Percentiles rank a stretch among this genome's conserved stretches.
Conservation (phyloP, 2,329 filamentous ascomycete species). For the Verticillium nubilum region DNA sequence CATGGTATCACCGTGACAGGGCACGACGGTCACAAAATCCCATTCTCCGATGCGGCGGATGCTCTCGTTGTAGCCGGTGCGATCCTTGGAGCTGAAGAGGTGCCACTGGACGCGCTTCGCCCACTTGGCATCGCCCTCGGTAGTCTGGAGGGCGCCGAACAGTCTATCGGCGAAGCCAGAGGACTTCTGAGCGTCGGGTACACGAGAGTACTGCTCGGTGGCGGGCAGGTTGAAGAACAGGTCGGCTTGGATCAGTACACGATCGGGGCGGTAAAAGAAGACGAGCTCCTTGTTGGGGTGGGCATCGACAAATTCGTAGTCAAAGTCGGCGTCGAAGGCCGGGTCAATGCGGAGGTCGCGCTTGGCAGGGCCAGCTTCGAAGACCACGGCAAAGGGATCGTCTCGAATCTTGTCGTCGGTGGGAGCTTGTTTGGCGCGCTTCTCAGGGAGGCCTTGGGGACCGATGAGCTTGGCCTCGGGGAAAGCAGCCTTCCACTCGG, state of each 20-base stretch:
- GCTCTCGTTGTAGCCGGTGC: slow-evolving; percentile 64
- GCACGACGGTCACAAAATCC: slow-evolving; percentile 82
- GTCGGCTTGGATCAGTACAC: slow-evolving; percentile 82
- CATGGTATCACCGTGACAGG: slow-evolving; percentile 90
- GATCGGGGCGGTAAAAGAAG: slow-evolving; percentile 74
- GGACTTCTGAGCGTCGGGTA: slow-evolving; percentile 39
- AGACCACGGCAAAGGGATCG: slow-evolving; percentile 60
- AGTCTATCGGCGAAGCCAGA: slow-evolving; percentile 21
- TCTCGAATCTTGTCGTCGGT: slow-evolving; percentile 42
- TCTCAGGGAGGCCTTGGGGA: slow-evolving; percentile 76
- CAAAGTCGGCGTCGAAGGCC: slow-evolving; percentile 85
- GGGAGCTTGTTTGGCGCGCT: slow-evolving; percentile 54
- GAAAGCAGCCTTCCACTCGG: slow-evolving; percentile 75
- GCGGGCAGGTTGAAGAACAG: slow-evolving; percentile 88
- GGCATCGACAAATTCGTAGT: slow-evolving; percentile 74
- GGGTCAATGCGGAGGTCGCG: slow-evolving; percentile 51
- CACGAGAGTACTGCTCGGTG: slow-evolving; percentile 72
- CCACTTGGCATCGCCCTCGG: slow-evolving; percentile 60
- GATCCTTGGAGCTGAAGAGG: slow-evolving; percentile 51
- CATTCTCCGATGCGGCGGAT: slow-evolving; percentile 65
- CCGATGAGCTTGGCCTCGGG: slow-evolving; percentile 76
- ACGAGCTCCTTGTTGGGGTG: slow-evolving; percentile 84
- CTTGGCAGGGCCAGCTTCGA: slow-evolving; percentile 50
- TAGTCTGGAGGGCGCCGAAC: slow-evolving; percentile 48
- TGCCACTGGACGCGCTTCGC: slow-evolving; percentile 85